Percentiles rank a stretch among this genome's conserved stretches.
Conservation (phyloP, 2,329 filamentous ascomycete genomes). For the Hypoxylon sp. region DNA sequence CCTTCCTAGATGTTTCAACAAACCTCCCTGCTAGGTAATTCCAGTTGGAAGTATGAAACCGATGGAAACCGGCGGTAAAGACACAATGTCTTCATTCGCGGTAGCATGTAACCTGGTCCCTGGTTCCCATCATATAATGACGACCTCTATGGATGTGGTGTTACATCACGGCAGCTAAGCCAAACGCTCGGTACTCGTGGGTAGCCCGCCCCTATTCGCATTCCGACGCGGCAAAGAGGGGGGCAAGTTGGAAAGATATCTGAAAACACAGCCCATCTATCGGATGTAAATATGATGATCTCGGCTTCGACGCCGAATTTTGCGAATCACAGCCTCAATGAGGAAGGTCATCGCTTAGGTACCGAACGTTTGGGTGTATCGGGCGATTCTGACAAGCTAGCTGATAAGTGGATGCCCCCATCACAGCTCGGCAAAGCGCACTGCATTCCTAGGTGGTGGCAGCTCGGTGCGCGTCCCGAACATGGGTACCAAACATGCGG, state of each 20-base stretch:
- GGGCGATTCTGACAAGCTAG: constrained; percentile 21
- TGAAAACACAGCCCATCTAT: not conserved
- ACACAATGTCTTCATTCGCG: constrained; percentile 12
- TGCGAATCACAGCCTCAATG: not conserved
- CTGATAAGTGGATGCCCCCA: constrained; percentile 2
- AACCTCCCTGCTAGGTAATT: constrained; percentile 15
- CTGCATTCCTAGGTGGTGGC: not conserved
- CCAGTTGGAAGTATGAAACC: constrained; percentile 2
- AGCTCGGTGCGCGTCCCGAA: constrained; percentile 5
- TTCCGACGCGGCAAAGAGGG: not conserved
- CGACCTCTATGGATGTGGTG: constrained; percentile 16
- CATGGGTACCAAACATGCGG: not conserved
- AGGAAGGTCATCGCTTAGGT: constrained; percentile 1
- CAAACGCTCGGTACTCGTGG: constrained; percentile 11
- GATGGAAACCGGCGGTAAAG: constrained; percentile 15
- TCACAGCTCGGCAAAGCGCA: not conserved
- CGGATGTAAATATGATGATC: not conserved
- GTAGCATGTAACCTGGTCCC: constrained; percentile 28
- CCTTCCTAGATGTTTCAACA: constrained; percentile 18
- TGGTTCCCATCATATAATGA: constrained; percentile 3
- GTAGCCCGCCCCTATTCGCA: not conserved
- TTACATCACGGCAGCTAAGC: constrained; percentile 22
- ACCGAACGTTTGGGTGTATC: constrained; percentile 18
- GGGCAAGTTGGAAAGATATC: not conserved
- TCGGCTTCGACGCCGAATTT: constrained; percentile 1